Conservation (phyloP, 2,329 filamentous ascomycete genomes). For the Colletotrichum higginsianum region DNA sequence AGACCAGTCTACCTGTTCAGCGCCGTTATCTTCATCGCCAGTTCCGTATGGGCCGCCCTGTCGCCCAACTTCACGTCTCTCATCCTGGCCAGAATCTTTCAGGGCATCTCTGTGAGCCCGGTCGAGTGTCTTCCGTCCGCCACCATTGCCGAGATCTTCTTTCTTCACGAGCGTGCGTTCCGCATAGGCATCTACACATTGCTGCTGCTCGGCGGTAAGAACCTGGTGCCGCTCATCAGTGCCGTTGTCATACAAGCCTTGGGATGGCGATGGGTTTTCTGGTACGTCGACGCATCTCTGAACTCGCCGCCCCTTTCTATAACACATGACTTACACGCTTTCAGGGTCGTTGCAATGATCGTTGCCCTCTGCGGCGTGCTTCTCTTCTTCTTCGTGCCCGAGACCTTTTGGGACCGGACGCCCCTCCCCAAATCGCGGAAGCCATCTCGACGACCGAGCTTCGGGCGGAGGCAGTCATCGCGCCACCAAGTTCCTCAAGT, state of each 20-base stretch:
- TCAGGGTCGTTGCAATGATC: conserved; percentile 85
- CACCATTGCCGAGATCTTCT: conserved; percentile 96
- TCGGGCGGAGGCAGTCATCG: conserved; percentile 66
- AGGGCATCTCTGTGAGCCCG: conserved; percentile 89
- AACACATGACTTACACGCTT: conserved; percentile 44
- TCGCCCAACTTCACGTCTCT: conserved; percentile 87
- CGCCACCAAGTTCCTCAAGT: conserved; percentile 21
- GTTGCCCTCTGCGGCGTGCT: conserved; percentile 79
- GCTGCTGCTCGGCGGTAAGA: conserved; percentile 90
- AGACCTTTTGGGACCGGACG: conserved; percentile 95
- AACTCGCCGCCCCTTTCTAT: too few species aligned
- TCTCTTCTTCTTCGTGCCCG: conserved; percentile 91
- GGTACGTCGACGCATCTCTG: conserved; percentile 62
- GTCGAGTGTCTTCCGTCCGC: conserved; percentile 94
- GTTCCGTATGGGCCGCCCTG: conserved; percentile 87
- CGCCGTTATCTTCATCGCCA: conserved; percentile 81
- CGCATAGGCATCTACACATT: conserved; percentile 94
- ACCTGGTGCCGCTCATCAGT: conserved; percentile 88
- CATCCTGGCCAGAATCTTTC: conserved; percentile 85
- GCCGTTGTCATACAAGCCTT: conserved; percentile 84
- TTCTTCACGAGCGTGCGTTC: conserved; percentile 93
- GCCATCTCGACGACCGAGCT: conserved; percentile 58
- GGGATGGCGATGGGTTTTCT: conserved; percentile 93
- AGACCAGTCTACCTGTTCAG: conserved; percentile 89
- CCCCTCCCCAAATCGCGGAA: conserved; percentile 64